These are phyloP conservation scores for Kodamaea sp. DNA, from an alignment of 1,139 yeast species.

Conservation along the genomic window DNA sequence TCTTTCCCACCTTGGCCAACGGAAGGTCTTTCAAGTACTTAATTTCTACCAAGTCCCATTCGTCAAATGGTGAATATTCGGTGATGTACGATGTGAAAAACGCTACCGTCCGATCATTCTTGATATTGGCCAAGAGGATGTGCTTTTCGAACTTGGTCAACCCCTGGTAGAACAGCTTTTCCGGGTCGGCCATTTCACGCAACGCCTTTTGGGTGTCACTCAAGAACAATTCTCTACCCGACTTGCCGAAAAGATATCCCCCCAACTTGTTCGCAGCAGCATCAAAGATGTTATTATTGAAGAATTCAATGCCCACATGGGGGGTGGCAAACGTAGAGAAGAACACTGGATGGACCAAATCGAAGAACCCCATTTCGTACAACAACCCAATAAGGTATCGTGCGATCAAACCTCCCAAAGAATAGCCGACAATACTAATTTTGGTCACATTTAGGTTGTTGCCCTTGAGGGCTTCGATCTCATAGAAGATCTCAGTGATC, in stretches of 20 bases:
- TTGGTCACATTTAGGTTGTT: constrained; percentile 39
- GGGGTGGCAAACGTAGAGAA: constrained; percentile 91
- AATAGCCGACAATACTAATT: constrained; percentile 46
- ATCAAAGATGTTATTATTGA: constrained; percentile 42
- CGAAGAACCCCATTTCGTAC: constrained; percentile 54
- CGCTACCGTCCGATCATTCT: constrained; percentile 67
- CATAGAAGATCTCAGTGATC: constrained; percentile 59
- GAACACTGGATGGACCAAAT: constrained; percentile 58
- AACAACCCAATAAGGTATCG: constrained; percentile 75
- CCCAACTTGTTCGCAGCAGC: constrained; percentile 59
- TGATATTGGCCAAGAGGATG: constrained; percentile 67
- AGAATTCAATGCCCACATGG: constrained; percentile 71
- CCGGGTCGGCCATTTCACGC: constrained; percentile 56
- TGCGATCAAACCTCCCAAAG: constrained; percentile 45
- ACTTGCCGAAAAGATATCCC: constrained; percentile 61
- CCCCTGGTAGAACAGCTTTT: constrained; percentile 53
- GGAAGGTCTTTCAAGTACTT: constrained; percentile 43
- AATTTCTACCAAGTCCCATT: constrained; percentile 41
- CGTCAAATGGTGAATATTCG: constrained; percentile 50
- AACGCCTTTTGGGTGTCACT: constrained; percentile 47
- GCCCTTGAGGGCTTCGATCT: constrained; percentile 50
- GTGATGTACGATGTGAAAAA: constrained; percentile 56
- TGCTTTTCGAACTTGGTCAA: constrained; percentile 58
- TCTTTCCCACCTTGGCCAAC: constrained; percentile 31
- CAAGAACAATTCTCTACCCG: constrained; percentile 75